A percentile compares a stretch with the other conserved stretches of the same genome.
These are phyloP conservation scores for Pseudohyphozyma bogoriensis DNA, from an alignment of 768 basidiomycete genomes.

Conservation along the genomic window DNA sequence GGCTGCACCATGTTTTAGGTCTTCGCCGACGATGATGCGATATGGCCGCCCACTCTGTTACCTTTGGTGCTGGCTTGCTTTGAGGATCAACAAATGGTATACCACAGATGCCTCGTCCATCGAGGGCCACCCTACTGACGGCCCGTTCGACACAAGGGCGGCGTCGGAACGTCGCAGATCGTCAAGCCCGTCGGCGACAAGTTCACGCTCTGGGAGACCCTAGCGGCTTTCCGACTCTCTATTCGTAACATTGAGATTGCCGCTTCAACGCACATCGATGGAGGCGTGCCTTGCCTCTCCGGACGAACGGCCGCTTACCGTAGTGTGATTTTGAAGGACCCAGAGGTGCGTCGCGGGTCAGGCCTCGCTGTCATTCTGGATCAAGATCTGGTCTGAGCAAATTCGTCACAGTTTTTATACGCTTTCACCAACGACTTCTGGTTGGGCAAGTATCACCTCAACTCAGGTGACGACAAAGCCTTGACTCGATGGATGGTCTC, in stretches of 20 bases:
- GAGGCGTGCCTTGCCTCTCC: constrained; percentile 80
- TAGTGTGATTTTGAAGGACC: constrained; percentile 88
- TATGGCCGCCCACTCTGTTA: constrained; percentile 87
- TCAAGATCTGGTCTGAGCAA: too few species aligned
- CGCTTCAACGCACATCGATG: constrained; percentile 81
- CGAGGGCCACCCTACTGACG: too few species aligned
- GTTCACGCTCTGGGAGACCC: constrained; percentile 92
- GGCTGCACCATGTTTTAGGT: constrained; percentile 49
- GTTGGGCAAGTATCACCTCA: constrained; percentile 87
- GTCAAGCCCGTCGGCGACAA: constrained; percentile 51
- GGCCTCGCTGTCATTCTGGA: too few species aligned
- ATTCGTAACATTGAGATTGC: constrained; percentile 91
- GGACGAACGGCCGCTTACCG: constrained; percentile 89
- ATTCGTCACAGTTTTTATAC: constrained; percentile 78
- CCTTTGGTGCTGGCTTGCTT: constrained; percentile 83
- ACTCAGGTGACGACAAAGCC: constrained; percentile 57
- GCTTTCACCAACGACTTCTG: constrained; percentile 91
- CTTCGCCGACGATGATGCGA: constrained; percentile 90
- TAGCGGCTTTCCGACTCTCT: constrained; percentile 82
- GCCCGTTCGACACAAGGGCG: too few species aligned
- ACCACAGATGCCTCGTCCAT: too few species aligned
- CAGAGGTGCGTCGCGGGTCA: too few species aligned
- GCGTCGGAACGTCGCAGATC: constrained; percentile 81
- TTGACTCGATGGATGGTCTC: constrained; percentile 93
- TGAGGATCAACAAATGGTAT: constrained; percentile 84